A percentile compares a stretch with the other conserved stretches of the same genome.
Evolutionary conservation across 2,329 filamentous ascomycete genomes (phyloP).

Genomic region (Ramularia endophylla): DNA sequence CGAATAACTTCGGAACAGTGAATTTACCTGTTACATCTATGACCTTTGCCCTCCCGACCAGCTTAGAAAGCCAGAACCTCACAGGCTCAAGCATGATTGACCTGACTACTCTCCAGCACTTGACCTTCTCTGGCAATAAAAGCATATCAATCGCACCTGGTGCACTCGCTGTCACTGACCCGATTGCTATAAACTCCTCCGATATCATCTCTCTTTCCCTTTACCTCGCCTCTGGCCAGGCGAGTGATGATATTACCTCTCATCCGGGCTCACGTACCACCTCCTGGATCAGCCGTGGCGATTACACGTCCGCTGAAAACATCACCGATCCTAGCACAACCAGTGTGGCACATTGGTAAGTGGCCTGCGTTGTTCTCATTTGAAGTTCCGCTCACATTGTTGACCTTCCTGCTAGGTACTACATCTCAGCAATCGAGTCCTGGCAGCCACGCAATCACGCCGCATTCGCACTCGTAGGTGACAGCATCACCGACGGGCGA

Average conservation of each 20-base stretch:
- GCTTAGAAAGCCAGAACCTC: constrained; percentile 38
- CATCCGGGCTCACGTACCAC: constrained; percentile 62
- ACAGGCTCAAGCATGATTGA: constrained; percentile 52
- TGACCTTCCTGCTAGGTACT: constrained; percentile 36
- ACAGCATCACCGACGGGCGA: constrained; percentile 61
- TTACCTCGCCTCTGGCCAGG: constrained; percentile 53
- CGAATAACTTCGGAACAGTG: constrained; percentile 58
- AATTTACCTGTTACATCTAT: constrained; percentile 56
- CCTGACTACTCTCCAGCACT: constrained; percentile 43
- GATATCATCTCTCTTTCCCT: constrained; percentile 53
- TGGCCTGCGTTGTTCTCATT: too few relatives aligned
- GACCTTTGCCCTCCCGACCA: constrained; percentile 50
- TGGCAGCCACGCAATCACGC: constrained; percentile 40
- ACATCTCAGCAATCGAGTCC: constrained; percentile 54
- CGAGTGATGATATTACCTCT: constrained; percentile 52
- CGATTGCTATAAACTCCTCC: constrained; percentile 37
- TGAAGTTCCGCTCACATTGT: too few relatives aligned
- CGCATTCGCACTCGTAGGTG: constrained; percentile 52
- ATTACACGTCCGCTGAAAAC: constrained; percentile 47
- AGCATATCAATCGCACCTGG: constrained; percentile 51
- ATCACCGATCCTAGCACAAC: constrained; percentile 36
- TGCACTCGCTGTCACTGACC: constrained; percentile 55
- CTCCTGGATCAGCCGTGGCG: constrained; percentile 54
- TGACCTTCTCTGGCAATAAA: constrained; percentile 54
- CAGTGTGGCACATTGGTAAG: constrained; percentile 40